Evolutionary conservation across 345 rosid species (phyloP), one percentile per base, ranked within the genome.

Genomic region (Salix caprea): DNA sequence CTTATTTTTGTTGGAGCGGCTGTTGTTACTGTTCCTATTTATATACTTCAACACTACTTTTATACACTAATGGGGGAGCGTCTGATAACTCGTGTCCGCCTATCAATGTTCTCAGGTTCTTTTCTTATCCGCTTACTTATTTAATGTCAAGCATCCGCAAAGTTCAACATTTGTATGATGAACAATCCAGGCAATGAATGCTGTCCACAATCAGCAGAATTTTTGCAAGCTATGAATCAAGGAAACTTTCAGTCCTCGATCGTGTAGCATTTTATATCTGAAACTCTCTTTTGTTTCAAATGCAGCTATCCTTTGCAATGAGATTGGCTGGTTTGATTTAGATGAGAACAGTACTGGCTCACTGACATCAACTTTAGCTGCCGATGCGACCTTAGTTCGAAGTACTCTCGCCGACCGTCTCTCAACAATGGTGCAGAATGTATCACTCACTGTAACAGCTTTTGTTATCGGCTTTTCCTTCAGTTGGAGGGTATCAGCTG

Each of bases 261-360:
- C 28, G 67, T 28, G 13, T 24, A 26, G 30, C 32, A 2, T 64
- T 64, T 14, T 46, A 12, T 1, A 23, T 34, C 56, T 72, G 78
- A 69, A 64, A 70, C 62, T 56, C 32, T 65, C 46, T 19, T 54
- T 62, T 68, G n/a, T 72, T 18, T 79, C 75, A 76, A 77, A 32
- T 85, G 86, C 90, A 91, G 98, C 94, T 67, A 87, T 94, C 66
- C 94, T 94, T 56, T 72, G 83, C 4, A 92, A 91, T 65, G 98
- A 94, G 86, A 87, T 94, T 65, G 97, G 89, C 7, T 94, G 94
- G 98, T 92, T 94, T 75, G 98, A 94, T 88, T 58, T 84, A 74
- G 95, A 92, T 14, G 97, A 92, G 79, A 92, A 94, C 79, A 88
- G 71, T 48, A 88, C 90, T 6, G 97, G 96, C 65, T 85, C 87